A percentile compares a stretch with the other conserved stretches of the same genome.
phyloP scores from a whole-genome alignment of 176 grass and related monocot genomes.

The Juncus inflexus region DNA sequence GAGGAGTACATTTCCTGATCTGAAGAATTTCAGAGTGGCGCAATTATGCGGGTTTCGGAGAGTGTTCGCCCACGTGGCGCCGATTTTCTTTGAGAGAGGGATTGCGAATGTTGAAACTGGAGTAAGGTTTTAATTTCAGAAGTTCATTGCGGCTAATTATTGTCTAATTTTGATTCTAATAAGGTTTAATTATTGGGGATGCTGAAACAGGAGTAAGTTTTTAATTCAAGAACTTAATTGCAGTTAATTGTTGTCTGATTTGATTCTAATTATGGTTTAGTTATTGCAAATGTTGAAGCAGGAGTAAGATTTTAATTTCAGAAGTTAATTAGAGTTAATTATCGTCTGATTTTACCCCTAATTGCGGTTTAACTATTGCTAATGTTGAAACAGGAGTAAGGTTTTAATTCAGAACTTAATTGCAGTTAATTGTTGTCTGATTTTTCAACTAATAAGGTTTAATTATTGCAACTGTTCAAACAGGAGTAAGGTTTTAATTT shows the following conservation, averaged over 20 bases:
- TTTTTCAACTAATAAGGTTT: too few species aligned
- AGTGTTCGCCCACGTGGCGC: constrained; percentile 75
- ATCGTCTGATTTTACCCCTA: not conserved
- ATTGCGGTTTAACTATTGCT: constrained; percentile 9
- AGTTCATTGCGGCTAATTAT: too few species aligned
- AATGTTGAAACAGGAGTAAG: not conserved
- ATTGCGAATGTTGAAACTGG: constrained; percentile 58
- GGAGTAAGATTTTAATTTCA: constrained; percentile 8
- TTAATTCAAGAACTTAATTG: too few species aligned
- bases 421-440: too few species aligned
- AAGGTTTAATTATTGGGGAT: constrained; percentile 9
- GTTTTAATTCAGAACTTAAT: too few species aligned
- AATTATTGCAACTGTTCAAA: not conserved
- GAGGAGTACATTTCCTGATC: constrained; percentile 90
- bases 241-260: too few species aligned
- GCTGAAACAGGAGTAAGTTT: not conserved
- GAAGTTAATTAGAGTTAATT: not conserved
- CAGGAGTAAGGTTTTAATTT: constrained; percentile 9
- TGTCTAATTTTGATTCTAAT: not conserved
- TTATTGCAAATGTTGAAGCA: not conserved
- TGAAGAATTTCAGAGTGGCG: constrained; percentile 67
- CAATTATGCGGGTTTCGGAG: constrained; percentile 68
- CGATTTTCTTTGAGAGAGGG: constrained; percentile 88
- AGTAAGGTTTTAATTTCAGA: constrained; percentile 13
- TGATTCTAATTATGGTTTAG: too few species aligned